phyloP scores from a whole-genome alignment of 805 yeast genomes.

The Teunomyces lycoperdinae region DNA sequence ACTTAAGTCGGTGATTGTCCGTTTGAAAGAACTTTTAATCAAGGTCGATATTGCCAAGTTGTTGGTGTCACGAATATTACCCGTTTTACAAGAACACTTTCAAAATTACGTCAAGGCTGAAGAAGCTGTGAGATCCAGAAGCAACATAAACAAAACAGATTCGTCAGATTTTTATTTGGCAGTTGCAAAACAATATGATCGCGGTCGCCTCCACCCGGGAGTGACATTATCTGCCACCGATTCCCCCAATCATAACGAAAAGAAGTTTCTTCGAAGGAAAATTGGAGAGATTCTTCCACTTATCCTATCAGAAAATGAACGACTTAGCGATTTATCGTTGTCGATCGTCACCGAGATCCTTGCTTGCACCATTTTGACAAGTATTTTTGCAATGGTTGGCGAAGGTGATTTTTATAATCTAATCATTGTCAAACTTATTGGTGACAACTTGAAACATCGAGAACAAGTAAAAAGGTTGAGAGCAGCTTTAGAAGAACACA shows the following conservation, averaged over 20 bases:
- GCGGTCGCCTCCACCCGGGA: conserved; percentile 60
- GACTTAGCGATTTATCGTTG: conserved; percentile 45
- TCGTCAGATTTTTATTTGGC: conserved; percentile 37
- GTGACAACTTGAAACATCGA: conserved; percentile 66
- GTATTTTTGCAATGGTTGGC: conserved; percentile 54
- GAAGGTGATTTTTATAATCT: conserved; percentile 81
- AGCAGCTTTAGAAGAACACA: conserved; percentile 66
- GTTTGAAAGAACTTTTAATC: conserved; percentile 41
- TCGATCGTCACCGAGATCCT: conserved; percentile 62
- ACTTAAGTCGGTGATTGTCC: conserved; percentile 39
- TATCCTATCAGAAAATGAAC: conserved; percentile 47
- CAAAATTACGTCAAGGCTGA: conserved; percentile 46
- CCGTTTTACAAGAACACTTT: conserved; percentile 66
- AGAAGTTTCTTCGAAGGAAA: conserved; percentile 45
- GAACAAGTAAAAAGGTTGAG: conserved; percentile 71
- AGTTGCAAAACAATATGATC: conserved; percentile 43
- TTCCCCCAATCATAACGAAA: conserved; percentile 37
- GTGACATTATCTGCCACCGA: conserved; percentile 37
- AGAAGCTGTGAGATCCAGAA: conserved; percentile 21
- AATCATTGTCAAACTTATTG: conserved; percentile 54
- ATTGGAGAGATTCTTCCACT: conserved; percentile 45
- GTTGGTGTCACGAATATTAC: conserved; percentile 56
- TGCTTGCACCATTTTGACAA: conserved; percentile 44
- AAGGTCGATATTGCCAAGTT: conserved; percentile 54
- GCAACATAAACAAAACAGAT: not conserved